These are phyloP conservation scores for Corrigiola litoralis DNA, from an alignment of 179 eudicot species.

Conservation along the genomic window DNA sequence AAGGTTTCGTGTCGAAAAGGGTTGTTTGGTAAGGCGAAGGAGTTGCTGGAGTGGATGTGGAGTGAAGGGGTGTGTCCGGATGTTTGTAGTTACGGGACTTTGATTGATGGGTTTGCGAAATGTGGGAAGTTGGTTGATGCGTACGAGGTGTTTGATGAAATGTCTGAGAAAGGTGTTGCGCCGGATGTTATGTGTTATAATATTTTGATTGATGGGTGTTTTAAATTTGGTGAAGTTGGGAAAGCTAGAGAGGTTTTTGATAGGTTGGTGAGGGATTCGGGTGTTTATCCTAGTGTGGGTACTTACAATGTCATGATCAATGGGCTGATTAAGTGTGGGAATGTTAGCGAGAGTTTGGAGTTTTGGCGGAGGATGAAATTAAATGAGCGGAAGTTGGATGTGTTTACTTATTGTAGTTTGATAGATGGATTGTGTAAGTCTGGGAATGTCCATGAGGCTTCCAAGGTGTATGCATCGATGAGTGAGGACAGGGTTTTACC, in stretches of 20 bases:
- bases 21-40: slow-evolving; percentile 40
- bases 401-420: slow-evolving; percentile 66
- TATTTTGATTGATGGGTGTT: slow-evolving; percentile 72
- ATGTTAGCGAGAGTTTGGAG: slow-evolving; percentile 45
- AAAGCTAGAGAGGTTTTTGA: slow-evolving; percentile 54
- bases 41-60: slow-evolving; percentile 54
- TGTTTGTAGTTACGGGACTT: slow-evolving; percentile 58
- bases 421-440: slow-evolving; percentile 63
- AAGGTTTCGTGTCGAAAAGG: slow-evolving; percentile 59
- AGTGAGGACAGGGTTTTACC: slow-evolving; percentile 44
- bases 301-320: slow-evolving; percentile 71
- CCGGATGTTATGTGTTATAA: slow-evolving; percentile 76
- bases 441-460: slow-evolving; percentile 60
- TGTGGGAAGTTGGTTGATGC: slow-evolving; percentile 42
- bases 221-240: slow-evolving; percentile 39
- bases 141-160: slow-evolving; percentile 64
- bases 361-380: slow-evolving; percentile 59
- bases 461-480: slow-evolving; percentile 52
- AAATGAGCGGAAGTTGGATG: slow-evolving; percentile 55
- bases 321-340: slow-evolving; percentile 69
- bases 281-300: slow-evolving; percentile 57
- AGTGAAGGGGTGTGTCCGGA: slow-evolving; percentile 43
- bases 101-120: slow-evolving; percentile 57
- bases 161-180: slow-evolving; percentile 54
- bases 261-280: slow-evolving; percentile 41